Evolutionary conservation across 441 rosid genomes (phyloP), one percentile per base, ranked within the genome.

Genomic region (Gossypium gossypioides): DNA sequence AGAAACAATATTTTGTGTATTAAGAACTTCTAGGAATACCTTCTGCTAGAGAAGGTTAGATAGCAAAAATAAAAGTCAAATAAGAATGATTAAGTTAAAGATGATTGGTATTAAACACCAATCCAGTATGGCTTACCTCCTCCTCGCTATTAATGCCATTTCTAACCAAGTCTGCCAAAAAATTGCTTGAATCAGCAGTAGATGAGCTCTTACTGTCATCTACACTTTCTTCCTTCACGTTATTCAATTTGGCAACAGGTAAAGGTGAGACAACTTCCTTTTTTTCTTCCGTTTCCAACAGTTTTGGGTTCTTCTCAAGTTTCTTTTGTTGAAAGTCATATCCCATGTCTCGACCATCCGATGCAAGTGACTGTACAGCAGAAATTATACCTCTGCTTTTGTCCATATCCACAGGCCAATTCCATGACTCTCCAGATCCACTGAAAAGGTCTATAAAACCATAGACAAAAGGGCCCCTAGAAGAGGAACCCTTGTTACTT

Each of bases 381-480:
- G 93, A 82, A 75, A 70, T 75, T 29, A 78, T 69, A 65, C 81
- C 88, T 67, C 79, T 84, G 68, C 72, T 85, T 76, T 89, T 91
- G 82, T 91, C 96, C 78, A 86, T 77, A 59, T 86, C 86, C 74
- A 87, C 58, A 75, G 88, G 85, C 96, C 94, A 89, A 52, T 88
- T 78, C 91, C 95, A 86, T 21, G 89, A 86, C 80, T 89, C 99
- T 79, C 88, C 97, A 68, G 83, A 87, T 76, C 94, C 96, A 78
- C 92, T 82, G 72, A 95, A 95, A 63, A 95, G 90, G 81, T 95
- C 97, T 63, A 87, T 80, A 77, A 95, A 89, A 63, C 97, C 99
- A 86, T 81, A 87, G 57, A 91, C 97, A 84, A 87, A 92, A 70
- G 92, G 89, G 62, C 84, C 92, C 69, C 62, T 76, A 15, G 84